Evolutionary conservation across 129 eudicot genomes (phyloP).

Genomic region (Escallonia herrerae): DNA sequence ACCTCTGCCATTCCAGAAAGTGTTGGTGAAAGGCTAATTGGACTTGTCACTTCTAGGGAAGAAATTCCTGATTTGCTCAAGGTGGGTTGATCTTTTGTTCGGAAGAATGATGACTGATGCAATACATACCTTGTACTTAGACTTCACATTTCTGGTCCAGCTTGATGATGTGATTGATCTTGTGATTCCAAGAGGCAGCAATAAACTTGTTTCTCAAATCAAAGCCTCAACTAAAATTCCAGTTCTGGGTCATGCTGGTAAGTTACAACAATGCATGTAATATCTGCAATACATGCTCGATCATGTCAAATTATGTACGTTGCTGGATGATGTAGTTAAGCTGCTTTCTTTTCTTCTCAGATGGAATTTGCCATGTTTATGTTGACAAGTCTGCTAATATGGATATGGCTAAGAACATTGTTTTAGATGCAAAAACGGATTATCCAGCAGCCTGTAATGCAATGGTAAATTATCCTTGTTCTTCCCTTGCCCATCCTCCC

Average conservation of each 20-base stretch:
- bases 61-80: constrained; percentile 93
- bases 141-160: constrained; percentile 31
- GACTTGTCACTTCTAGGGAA: constrained; percentile 91
- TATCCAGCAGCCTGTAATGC: constrained; percentile 99
- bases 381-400: constrained; percentile 85
- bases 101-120: not conserved
- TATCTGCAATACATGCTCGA: constrained; percentile 8
- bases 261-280: constrained; percentile 1
- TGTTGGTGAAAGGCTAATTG: constrained; percentile 72
- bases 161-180: constrained; percentile 98
- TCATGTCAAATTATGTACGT: constrained; percentile 9
- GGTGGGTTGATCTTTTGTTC: constrained; percentile 32
- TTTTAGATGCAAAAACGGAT: constrained; percentile 87
- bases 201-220: constrained; percentile 87
- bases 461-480: constrained; percentile 43
- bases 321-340: constrained; percentile 10
- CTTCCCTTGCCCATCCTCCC: not conserved
- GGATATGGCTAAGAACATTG: constrained; percentile 89
- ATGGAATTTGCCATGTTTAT: constrained; percentile 96
- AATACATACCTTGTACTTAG: constrained; percentile 3
- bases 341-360: constrained; percentile 33
- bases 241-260: constrained; percentile 97
- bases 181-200: constrained; percentile 99
- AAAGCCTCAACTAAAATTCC: constrained; percentile 90
- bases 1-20: constrained; percentile 75